Evolutionary conservation across 306 rosid genomes (phyloP).

Genomic region (Castanea sativa): DNA sequence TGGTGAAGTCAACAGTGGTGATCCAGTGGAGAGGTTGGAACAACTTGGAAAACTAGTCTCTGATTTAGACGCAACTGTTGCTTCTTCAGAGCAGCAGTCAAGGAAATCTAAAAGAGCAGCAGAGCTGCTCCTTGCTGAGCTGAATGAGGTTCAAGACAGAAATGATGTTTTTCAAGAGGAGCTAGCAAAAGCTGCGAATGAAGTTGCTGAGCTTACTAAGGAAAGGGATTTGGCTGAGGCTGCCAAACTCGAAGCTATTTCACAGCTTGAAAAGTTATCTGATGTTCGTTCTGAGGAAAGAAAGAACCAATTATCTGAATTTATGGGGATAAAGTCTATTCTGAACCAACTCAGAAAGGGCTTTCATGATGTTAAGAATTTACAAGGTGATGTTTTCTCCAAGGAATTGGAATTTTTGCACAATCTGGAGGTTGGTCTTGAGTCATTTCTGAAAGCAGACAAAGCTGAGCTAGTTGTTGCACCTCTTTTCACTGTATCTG

Average conservation of each 20-base stretch:
- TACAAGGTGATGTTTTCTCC: constrained; percentile 43
- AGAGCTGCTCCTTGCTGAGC: constrained; percentile 84
- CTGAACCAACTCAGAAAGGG: constrained; percentile 59
- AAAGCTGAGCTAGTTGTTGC: constrained; percentile 34
- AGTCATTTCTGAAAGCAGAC: constrained; percentile 44
- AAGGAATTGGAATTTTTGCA: constrained; percentile 57
- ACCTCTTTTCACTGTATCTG: constrained; percentile 34
- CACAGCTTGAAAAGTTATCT: constrained; percentile 62
- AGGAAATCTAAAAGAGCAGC: constrained; percentile 88
- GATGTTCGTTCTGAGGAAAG: constrained; percentile 48
- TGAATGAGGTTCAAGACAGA: constrained; percentile 98
- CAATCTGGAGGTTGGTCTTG: constrained; percentile 61
- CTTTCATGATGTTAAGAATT: constrained; percentile 53
- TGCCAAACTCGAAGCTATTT: constrained; percentile 65
- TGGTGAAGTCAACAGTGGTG: constrained; percentile 41
- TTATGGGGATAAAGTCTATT: constrained; percentile 58
- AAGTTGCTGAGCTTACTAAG: constrained; percentile 59
- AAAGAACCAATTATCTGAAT: constrained; percentile 52
- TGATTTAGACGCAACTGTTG: constrained; percentile 44
- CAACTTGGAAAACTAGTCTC: constrained; percentile 53
- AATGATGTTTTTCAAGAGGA: constrained; percentile 92
- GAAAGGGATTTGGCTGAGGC: constrained; percentile 69
- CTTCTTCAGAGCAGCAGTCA: constrained; percentile 69
- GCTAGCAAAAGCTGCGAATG: constrained; percentile 52
- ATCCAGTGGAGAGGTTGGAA: constrained; percentile 69